Evolutionary conservation across 2,329 filamentous ascomycete genomes (phyloP).

Genomic region (Chrysosporium keratinophilum): DNA sequence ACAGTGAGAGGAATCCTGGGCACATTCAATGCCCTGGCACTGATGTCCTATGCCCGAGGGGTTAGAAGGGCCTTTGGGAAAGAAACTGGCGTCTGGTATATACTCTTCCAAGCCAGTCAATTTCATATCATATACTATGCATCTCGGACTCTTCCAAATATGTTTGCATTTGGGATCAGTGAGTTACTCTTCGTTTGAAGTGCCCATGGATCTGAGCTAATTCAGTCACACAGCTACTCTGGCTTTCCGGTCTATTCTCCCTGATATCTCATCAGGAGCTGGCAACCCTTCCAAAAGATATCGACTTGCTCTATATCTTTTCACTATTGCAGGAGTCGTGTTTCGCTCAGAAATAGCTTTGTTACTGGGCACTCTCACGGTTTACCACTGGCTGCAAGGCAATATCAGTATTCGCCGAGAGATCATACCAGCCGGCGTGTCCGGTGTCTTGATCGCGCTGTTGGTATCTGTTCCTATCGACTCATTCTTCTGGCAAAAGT

Average conservation of each 20-base stretch:
- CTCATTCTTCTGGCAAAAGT: constrained; percentile 82
- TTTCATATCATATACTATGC: constrained; percentile 93
- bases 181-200: constrained; percentile 29
- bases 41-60: constrained; percentile 55
- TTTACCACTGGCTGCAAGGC: constrained; percentile 51
- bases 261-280: constrained; percentile 25
- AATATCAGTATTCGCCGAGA: constrained; percentile 43
- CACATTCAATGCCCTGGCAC: constrained; percentile 57
- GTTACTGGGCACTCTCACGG: constrained; percentile 57
- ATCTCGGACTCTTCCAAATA: constrained; percentile 84
- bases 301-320: constrained; percentile 57
- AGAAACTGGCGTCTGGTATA: constrained; percentile 65
- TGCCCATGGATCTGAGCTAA: background rate
- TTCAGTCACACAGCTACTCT: constrained; percentile 26
- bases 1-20: constrained; percentile 67
- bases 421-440: constrained; percentile 56
- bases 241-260: constrained; percentile 41
- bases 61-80: constrained; percentile 59
- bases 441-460: constrained; percentile 58
- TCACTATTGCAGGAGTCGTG: constrained; percentile 70
- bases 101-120: constrained; percentile 66
- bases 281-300: constrained; percentile 39
- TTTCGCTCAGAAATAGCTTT: constrained; percentile 87
- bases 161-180: constrained; percentile 88
- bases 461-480: constrained; percentile 63